These are phyloP conservation scores for Trypethelium eluteriae DNA, from an alignment of 495 filamentous ascomycete genomes.

Conservation along the genomic window DNA sequence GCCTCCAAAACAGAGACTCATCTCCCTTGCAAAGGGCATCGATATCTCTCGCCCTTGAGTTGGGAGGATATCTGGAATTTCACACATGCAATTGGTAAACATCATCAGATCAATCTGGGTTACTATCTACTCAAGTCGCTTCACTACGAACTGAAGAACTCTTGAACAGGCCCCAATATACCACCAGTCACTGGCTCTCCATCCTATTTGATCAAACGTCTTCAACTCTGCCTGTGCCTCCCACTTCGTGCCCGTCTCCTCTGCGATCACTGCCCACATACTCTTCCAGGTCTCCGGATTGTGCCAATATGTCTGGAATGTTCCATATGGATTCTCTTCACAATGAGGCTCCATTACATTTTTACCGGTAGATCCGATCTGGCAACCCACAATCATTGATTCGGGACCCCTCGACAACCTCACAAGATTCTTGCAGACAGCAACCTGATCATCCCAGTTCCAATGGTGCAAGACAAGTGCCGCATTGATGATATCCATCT, in stretches of 20 bases:
- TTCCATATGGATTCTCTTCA: neutral
- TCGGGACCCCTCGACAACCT: constrained; percentile 9
- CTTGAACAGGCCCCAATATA: constrained; percentile 10
- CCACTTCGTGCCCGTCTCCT: constrained; percentile 14
- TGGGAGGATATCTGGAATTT: too few species aligned
- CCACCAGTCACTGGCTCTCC: constrained; percentile 1
- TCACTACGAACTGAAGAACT: constrained; percentile 13
- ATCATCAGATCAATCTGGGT: too few species aligned
- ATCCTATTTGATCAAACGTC: constrained; percentile 12
- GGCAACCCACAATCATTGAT: constrained; percentile 18
- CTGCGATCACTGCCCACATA: constrained; percentile 5
- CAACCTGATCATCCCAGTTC: constrained; percentile 30
- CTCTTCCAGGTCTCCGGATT: constrained; percentile 6
- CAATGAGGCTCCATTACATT: constrained; percentile 12
- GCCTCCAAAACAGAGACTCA: too few species aligned
- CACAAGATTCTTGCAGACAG: constrained; percentile 15
- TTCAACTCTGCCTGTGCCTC: constrained; percentile 11
- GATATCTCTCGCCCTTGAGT: too few species aligned
- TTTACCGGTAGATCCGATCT: constrained; percentile 12
- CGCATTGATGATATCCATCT: constrained; percentile 29
- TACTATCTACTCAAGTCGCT: neutral
- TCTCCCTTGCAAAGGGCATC: too few species aligned
- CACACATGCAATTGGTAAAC: too few species aligned
- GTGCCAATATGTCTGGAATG: neutral
- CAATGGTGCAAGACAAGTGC: constrained; percentile 36